Evolutionary conservation across 2,329 filamentous ascomycete species (phyloP).

Genomic region (Colletotrichum sp.): DNA sequence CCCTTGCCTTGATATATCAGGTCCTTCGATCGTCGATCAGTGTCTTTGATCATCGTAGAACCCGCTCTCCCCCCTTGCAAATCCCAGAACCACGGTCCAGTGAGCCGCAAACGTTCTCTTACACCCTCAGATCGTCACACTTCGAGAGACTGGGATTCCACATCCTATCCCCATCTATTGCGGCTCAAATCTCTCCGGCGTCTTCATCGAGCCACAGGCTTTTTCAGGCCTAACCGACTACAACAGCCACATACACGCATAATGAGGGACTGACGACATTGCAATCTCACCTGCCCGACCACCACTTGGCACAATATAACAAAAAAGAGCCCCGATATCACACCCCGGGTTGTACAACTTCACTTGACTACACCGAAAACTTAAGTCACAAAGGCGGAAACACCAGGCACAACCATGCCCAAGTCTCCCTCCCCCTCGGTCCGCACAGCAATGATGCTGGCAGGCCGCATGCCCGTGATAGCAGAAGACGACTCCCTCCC

Average conservation of each 20-base stretch:
- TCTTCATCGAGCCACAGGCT: background rate
- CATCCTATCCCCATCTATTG: background rate
- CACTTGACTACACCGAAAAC: background rate
- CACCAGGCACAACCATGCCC: constrained; percentile 12
- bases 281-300: background rate
- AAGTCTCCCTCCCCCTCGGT: constrained; percentile 20
- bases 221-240: background rate
- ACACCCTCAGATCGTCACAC: background rate
- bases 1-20: constrained; percentile 1
- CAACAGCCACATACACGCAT: background rate
- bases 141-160: background rate
- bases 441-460: constrained; percentile 29
- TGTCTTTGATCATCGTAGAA: background rate
- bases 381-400: background rate
- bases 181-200: background rate
- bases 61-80: background rate
- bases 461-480: constrained; percentile 41
- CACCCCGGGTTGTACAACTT: background rate
- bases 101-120: background rate
- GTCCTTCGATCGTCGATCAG: background rate
- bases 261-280: background rate
- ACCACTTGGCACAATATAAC: background rate
- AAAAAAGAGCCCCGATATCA: background rate
- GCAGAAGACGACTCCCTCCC: constrained; percentile 35
- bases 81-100: background rate